A percentile compares a stretch with the other conserved stretches of the same genome.
Conservation (phyloP, 1,284 basidiomycete genomes). For the Neotropicomus parvogracilis region DNA sequence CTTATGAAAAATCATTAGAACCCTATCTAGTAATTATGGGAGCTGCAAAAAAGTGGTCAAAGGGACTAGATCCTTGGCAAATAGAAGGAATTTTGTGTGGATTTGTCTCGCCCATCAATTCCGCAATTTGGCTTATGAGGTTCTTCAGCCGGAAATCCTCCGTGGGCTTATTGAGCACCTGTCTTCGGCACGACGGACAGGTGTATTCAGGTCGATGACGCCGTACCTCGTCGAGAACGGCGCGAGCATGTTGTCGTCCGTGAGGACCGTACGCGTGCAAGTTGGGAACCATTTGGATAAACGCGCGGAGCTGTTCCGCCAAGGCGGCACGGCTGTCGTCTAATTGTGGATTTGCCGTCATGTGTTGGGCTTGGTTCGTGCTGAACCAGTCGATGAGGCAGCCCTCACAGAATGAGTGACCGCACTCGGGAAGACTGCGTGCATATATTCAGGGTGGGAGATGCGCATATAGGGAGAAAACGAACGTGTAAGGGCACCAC, state of each 20-base stretch:
- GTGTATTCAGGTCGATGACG: constrained; percentile 49
- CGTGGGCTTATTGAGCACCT: constrained; percentile 46
- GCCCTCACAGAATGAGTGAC: constrained; percentile 62
- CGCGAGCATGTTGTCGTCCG: constrained; percentile 23
- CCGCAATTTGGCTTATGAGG: constrained; percentile 46
- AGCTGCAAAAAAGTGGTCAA: constrained; percentile 50
- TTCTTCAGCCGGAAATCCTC: constrained; percentile 61
- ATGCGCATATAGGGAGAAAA: constrained; percentile 14
- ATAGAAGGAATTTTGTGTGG: constrained; percentile 31
- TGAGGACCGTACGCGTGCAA: constrained; percentile 21
- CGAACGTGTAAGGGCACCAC: constrained; percentile 64
- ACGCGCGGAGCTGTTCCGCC: constrained; percentile 18
- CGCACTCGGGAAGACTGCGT: constrained; percentile 56
- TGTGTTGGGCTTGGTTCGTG: constrained; percentile 47
- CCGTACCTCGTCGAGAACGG: constrained; percentile 20
- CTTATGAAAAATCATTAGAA: neutral
- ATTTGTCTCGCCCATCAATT: constrained; percentile 44
- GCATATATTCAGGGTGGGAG: constrained; percentile 1
- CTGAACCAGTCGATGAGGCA: constrained; percentile 69
- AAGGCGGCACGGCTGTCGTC: constrained; percentile 28
- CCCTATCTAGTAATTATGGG: constrained; percentile 10
- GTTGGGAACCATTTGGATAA: constrained; percentile 30
- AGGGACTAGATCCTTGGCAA: constrained; percentile 35
- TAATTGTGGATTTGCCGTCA: constrained; percentile 46
- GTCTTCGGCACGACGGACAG: constrained; percentile 61